Conservation (phyloP, 2,329 filamentous ascomycete genomes). For the Sclerotinia nivalis region DNA sequence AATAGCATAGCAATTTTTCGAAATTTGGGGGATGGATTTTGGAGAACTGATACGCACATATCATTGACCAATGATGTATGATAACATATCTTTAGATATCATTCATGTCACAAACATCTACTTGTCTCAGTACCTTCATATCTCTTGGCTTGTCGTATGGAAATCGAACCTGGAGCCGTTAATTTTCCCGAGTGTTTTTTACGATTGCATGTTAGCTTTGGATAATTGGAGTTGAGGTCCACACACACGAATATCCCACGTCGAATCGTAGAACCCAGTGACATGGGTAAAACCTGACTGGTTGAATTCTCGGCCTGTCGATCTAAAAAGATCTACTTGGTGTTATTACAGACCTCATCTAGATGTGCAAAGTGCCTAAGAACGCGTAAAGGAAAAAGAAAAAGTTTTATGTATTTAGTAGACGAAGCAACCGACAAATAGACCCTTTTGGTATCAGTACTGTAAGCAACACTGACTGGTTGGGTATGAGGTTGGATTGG, state of each 20-base stretch:
- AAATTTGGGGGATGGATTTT: background rate
- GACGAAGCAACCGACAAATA: background rate
- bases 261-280: background rate
- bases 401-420: background rate
- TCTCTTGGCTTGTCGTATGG: background rate
- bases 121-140: background rate
- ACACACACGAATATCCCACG: slow-evolving; percentile 5
- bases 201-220: background rate
- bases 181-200: background rate
- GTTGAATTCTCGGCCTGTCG: slow-evolving; percentile 4
- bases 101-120: slow-evolving; percentile 14
- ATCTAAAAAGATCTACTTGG: slow-evolving; percentile 20
- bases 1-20: background rate
- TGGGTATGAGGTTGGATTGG: background rate
- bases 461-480: background rate
- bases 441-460: background rate
- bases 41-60: background rate
- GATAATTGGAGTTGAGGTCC: slow-evolving; percentile 1
- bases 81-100: slow-evolving; percentile 7
- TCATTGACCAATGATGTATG: background rate
- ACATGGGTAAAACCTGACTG: background rate
- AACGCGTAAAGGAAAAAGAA: background rate
- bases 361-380: no score
- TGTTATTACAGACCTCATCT: background rate
- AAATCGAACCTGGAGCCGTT: slow-evolving; percentile 4